Conservation (phyloP, 1,139 yeast genomes). For the Hanseniaspora gamundiae region DNA sequence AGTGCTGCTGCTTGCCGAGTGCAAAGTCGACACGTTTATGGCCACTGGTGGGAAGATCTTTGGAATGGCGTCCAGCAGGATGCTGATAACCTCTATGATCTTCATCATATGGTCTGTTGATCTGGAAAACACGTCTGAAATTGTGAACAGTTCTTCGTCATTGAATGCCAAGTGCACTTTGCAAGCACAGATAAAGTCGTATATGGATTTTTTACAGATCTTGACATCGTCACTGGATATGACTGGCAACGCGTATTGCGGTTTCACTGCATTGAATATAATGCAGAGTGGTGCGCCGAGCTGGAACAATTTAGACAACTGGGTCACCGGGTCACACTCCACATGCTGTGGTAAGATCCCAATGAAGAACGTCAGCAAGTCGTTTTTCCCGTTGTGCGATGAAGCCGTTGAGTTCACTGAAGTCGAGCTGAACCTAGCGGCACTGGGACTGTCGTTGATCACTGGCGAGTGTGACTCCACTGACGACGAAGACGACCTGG, state of each 20-base stretch:
- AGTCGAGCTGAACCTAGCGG: not conserved
- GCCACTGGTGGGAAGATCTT: slow-evolving; percentile 24
- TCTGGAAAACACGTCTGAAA: slow-evolving; percentile 79
- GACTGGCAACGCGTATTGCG: slow-evolving; percentile 33
- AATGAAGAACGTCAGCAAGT: slow-evolving; percentile 47
- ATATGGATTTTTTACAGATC: slow-evolving; percentile 79
- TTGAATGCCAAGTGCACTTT: slow-evolving; percentile 61
- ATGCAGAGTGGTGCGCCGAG: slow-evolving; percentile 90
- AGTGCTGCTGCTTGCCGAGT: slow-evolving; percentile 1
- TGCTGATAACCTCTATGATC: slow-evolving; percentile 57
- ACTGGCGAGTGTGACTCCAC: slow-evolving; percentile 7
- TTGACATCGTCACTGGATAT: slow-evolving; percentile 68
- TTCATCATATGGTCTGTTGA: slow-evolving; percentile 67
- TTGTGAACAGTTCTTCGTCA: slow-evolving; percentile 79
- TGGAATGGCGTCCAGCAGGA: slow-evolving; percentile 43
- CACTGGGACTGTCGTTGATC: slow-evolving; percentile 4
- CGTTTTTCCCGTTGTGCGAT: slow-evolving; percentile 2
- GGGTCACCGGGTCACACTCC: slow-evolving; percentile 85
- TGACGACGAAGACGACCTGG: slow-evolving; percentile 8
- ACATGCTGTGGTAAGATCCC: slow-evolving; percentile 65
- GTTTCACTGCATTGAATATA: slow-evolving; percentile 49
- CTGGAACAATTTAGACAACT: slow-evolving; percentile 76
- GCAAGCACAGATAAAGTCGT: slow-evolving; percentile 82
- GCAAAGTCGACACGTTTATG: slow-evolving; percentile 6
- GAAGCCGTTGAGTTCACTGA: not conserved